Evolutionary conservation across 805 yeast species (phyloP).

Genomic region (Lipomyces mesembrius): DNA sequence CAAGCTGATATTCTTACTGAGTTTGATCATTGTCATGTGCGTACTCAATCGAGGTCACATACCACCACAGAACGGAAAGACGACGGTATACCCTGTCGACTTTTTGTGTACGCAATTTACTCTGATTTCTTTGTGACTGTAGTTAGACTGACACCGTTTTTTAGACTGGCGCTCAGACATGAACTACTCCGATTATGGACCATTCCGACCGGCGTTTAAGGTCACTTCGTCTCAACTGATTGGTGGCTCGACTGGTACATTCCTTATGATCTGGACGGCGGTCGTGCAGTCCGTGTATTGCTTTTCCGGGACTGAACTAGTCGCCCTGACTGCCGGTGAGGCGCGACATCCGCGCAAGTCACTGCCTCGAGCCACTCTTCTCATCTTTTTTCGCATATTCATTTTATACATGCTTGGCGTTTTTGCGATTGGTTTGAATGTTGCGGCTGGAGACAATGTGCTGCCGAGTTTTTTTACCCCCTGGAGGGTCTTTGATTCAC

Average conservation of each 20-base stretch:
- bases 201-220: conserved; percentile 29
- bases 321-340: conserved; percentile 79
- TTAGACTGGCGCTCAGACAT: conserved; percentile 23
- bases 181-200: conserved; percentile 23
- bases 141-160: not conserved
- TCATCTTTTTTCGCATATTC: conserved; percentile 79
- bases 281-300: conserved; percentile 78
- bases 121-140: not conserved
- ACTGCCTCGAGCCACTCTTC: conserved; percentile 75
- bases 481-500: conserved; percentile 53
- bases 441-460: conserved; percentile 41
- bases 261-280: conserved; percentile 71
- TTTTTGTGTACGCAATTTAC: conserved; percentile 17
- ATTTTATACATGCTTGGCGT: conserved; percentile 67
- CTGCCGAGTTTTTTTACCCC: conserved; percentile 34
- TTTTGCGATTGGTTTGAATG: conserved; percentile 66
- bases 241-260: conserved; percentile 42
- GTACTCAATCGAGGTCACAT: conserved; percentile 53
- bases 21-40: conserved; percentile 64
- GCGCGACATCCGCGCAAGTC: conserved; percentile 66
- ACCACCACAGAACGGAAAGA: conserved; percentile 19
- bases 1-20: conserved; percentile 62
- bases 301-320: conserved; percentile 74
- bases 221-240: conserved; percentile 17
- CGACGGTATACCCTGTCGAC: conserved; percentile 28